Conservation (phyloP, 2,329 filamentous ascomycete species). For the Aspergillus bombycis region DNA sequence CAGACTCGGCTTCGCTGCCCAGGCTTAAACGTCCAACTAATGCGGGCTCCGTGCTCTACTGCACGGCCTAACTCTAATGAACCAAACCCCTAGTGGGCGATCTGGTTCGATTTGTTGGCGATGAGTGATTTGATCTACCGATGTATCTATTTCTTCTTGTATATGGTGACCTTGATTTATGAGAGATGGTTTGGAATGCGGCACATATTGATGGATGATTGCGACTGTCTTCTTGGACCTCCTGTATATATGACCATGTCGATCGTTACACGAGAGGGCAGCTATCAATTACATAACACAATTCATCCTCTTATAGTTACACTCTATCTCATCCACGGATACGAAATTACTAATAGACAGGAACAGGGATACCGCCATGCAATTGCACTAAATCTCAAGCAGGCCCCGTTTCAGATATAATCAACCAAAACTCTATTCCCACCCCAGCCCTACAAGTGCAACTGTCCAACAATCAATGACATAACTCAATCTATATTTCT, state of each 20-base stretch:
- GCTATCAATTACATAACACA: not conserved
- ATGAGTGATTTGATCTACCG: not conserved
- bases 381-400: not conserved
- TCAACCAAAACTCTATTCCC: not conserved
- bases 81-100: not conserved
- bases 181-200: not conserved
- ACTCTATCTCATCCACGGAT: not conserved
- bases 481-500: not conserved
- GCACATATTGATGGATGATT: not conserved
- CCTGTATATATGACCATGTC: not conserved
- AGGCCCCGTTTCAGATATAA: not conserved
- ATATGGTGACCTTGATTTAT: not conserved
- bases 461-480: not conserved
- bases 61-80: not conserved
- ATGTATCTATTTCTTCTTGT: constrained; percentile 1
- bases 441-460: not conserved
- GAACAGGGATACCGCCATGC: not conserved
- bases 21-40: constrained; percentile 27
- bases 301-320: not conserved
- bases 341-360: not conserved
- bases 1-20: constrained; percentile 53
- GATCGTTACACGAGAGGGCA: not conserved
- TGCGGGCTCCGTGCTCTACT: not conserved
- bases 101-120: not conserved
- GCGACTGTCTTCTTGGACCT: not conserved